These are phyloP conservation scores for Dioszegia crocea DNA, from an alignment of 768 basidiomycete genomes.

Conservation along the genomic window DNA sequence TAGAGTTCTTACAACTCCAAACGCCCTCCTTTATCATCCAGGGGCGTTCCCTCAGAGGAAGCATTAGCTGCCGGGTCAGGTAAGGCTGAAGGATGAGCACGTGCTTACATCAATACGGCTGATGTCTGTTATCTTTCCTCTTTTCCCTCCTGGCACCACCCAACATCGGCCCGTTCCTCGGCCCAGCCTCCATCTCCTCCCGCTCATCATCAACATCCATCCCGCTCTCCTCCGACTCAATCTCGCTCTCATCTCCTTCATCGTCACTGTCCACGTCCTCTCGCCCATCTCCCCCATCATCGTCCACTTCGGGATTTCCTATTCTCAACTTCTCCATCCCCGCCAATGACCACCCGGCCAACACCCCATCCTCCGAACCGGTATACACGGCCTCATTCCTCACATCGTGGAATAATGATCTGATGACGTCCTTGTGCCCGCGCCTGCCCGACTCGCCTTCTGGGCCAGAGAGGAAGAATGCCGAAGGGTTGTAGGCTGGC, in stretches of 20 bases:
- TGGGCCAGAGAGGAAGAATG: constrained; percentile 34
- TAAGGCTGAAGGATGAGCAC: no score
- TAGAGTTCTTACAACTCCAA: no score
- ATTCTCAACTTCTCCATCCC: constrained; percentile 20
- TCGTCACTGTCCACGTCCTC: constrained; percentile 20
- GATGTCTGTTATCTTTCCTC: constrained; percentile 48
- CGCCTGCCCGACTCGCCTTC: constrained; percentile 9
- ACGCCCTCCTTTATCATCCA: no score
- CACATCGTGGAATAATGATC: constrained; percentile 43
- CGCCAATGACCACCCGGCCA: constrained; percentile 45
- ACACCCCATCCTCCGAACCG: constrained; percentile 47
- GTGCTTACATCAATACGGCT: constrained; percentile 5
- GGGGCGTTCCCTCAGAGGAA: no score
- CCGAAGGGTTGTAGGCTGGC: constrained; percentile 36
- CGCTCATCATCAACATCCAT: constrained; percentile 21
- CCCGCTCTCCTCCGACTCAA: constrained; percentile 29
- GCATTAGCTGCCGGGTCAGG: no score
- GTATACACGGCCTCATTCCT: constrained; percentile 45
- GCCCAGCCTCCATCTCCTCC: constrained; percentile 1
- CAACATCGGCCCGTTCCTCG: constrained; percentile 20
- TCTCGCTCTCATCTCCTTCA: constrained; percentile 35
- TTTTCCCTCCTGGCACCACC: constrained; percentile 17
- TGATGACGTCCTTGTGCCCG: constrained; percentile 47
- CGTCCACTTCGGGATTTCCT: constrained; percentile 42
- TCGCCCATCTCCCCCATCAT: constrained; percentile 34